Evolutionary conservation across 1,139 yeast genomes (phyloP).

Genomic region (Pichia cactophila): DNA sequence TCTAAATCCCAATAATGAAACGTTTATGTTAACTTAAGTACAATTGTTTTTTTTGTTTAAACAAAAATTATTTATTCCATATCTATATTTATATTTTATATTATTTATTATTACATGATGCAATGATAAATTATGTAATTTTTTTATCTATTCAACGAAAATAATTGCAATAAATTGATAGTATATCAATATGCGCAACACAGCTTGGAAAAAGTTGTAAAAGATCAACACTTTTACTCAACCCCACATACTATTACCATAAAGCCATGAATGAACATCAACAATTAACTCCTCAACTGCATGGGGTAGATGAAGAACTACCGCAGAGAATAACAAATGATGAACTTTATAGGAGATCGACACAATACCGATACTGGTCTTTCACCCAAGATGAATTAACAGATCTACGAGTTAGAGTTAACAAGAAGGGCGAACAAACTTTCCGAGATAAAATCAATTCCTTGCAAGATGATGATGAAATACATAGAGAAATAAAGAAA

Average conservation of each 20-base stretch:
- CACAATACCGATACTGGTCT: constrained; percentile 85
- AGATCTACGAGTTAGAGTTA: constrained; percentile 39
- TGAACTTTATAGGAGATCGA: constrained; percentile 78
- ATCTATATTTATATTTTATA: constrained; percentile 15
- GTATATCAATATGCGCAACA: too few species aligned
- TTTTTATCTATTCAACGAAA: too few species aligned
- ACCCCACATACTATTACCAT: too few species aligned
- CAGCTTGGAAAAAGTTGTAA: too few species aligned
- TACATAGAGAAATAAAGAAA: constrained; percentile 21
- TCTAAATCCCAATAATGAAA: constrained; percentile 33
- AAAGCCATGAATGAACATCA: not conserved
- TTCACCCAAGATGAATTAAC: constrained; percentile 53
- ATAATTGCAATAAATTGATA: too few species aligned
- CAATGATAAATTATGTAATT: constrained; percentile 11
- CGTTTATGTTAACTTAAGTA: constrained; percentile 15
- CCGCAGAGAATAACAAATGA: constrained; percentile 49
- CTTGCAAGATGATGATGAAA: constrained; percentile 9
- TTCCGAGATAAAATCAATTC: constrained; percentile 33
- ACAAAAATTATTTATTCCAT: constrained; percentile 17
- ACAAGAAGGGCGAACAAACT: constrained; percentile 41
- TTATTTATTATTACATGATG: constrained; percentile 10
- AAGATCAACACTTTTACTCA: too few species aligned
- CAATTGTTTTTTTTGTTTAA: constrained; percentile 11
- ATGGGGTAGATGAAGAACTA: constrained; percentile 8
- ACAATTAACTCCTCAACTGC: constrained; percentile 9